phyloP scores from a whole-genome alignment of 345 rosid species.

The Turnera subulata region DNA sequence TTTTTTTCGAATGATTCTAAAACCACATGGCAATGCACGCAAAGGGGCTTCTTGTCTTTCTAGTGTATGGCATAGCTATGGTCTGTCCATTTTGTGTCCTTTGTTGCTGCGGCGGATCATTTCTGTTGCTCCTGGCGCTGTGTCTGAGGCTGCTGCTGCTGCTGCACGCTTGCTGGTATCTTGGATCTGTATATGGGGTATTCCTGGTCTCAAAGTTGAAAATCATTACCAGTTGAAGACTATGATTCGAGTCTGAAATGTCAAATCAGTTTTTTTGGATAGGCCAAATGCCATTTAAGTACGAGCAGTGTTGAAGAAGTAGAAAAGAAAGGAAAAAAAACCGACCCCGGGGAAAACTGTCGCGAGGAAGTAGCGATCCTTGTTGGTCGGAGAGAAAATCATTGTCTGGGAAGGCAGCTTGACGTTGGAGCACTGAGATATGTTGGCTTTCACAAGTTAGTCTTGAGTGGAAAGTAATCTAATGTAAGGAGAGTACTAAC shows the following conservation, averaged over 20 bases:
- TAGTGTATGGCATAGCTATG: no score
- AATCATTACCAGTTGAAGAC: background rate
- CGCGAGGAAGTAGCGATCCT: background rate
- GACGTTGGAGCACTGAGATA: conserved; percentile 7
- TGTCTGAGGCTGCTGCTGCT: background rate
- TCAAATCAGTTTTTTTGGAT: no score
- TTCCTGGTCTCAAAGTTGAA: background rate
- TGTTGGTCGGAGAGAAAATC: conserved; percentile 2
- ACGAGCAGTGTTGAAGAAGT: no score
- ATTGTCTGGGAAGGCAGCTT: conserved; percentile 7
- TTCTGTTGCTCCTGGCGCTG: background rate
- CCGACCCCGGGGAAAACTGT: conserved; percentile 5
- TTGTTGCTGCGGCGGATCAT: background rate
- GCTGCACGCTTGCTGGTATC: background rate
- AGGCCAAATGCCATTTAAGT: no score
- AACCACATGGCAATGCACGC: no score
- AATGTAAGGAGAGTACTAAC: no score
- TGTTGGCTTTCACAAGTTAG: no score
- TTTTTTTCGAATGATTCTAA: no score
- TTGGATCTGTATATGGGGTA: conserved; percentile 2
- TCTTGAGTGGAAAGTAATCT: no score
- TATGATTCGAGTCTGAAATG: no score
- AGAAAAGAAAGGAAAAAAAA: background rate
- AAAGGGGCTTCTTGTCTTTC: no score
- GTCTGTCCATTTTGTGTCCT: no score